phyloP scores from a whole-genome alignment of 345 rosid species.

The Lumnitzera littorea region DNA sequence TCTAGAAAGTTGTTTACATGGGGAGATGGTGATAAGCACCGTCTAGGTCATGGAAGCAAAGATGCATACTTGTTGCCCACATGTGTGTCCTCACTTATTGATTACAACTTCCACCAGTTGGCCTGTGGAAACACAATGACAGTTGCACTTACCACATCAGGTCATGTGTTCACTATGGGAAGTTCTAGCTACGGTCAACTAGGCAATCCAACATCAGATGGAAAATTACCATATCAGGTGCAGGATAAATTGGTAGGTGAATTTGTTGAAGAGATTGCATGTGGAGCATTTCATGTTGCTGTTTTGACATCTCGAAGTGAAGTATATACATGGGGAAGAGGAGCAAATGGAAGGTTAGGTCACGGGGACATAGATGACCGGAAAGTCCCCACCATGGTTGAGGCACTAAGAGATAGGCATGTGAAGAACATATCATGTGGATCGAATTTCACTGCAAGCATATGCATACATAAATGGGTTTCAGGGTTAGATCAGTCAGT shows the following conservation, averaged over 20 bases:
- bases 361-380: slow-evolving; percentile 82
- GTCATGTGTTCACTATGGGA: slow-evolving; percentile 92
- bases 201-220: slow-evolving; percentile 60
- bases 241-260: slow-evolving; percentile 88
- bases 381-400: slow-evolving; percentile 67
- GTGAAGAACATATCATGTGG: slow-evolving; percentile 93
- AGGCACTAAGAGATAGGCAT: slow-evolving; percentile 73
- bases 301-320: slow-evolving; percentile 88
- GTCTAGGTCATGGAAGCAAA: slow-evolving; percentile 88
- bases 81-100: slow-evolving; percentile 75
- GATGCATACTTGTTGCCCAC: slow-evolving; percentile 78
- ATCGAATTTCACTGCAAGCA: slow-evolving; percentile 78
- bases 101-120: slow-evolving; percentile 84
- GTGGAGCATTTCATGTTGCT: slow-evolving; percentile 85
- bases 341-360: slow-evolving; percentile 82
- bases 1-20: slow-evolving; percentile 86
- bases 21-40: slow-evolving; percentile 92
- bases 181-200: slow-evolving; percentile 69
- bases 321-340: slow-evolving; percentile 95
- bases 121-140: slow-evolving; percentile 87
- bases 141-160: slow-evolving; percentile 87
- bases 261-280: slow-evolving; percentile 85
- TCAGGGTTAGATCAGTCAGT: slow-evolving; percentile 90
- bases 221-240: slow-evolving; percentile 68
- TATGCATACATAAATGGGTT: slow-evolving; percentile 95